phyloP scores from a whole-genome alignment of 2,329 filamentous ascomycete species.

The Penicillium sp. region DNA sequence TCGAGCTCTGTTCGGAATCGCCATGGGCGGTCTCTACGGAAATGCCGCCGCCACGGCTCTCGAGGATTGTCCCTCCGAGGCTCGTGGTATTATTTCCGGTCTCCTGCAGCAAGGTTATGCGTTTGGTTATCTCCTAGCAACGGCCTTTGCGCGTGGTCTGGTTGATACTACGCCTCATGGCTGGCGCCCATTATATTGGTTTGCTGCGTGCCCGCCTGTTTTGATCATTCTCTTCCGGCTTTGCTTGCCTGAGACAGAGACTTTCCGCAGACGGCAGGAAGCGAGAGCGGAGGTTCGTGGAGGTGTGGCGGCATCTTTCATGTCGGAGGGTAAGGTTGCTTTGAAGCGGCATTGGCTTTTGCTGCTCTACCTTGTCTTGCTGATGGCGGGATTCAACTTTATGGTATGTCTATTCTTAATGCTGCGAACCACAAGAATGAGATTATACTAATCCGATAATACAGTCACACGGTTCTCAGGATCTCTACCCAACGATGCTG shows the following conservation, averaged over 20 bases:
- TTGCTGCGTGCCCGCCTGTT: constrained; percentile 78
- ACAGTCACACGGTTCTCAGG: constrained; percentile 71
- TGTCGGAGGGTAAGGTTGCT: constrained; percentile 77
- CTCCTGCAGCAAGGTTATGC: constrained; percentile 68
- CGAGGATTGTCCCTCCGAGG: constrained; percentile 64
- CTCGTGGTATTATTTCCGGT: constrained; percentile 64
- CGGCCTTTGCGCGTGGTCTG: constrained; percentile 55
- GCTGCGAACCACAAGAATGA: background rate
- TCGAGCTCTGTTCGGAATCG: constrained; percentile 65
- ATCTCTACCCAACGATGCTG: constrained; percentile 66
- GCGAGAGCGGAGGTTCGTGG: constrained; percentile 62
- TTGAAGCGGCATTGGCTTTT: constrained; percentile 79
- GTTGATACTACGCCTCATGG: constrained; percentile 73
- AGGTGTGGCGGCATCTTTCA: constrained; percentile 68
- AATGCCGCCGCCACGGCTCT: constrained; percentile 66
- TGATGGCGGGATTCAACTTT: constrained; percentile 93
- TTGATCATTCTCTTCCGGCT: constrained; percentile 80
- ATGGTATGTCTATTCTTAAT: constrained; percentile 56
- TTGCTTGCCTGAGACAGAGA: constrained; percentile 76
- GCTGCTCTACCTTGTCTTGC: constrained; percentile 77
- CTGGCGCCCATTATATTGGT: constrained; percentile 90
- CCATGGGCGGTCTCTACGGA: constrained; percentile 67
- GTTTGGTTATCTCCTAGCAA: constrained; percentile 66
- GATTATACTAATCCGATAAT: background rate
- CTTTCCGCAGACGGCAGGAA: constrained; percentile 68